Evolutionary conservation across 2,329 filamentous ascomycete genomes (phyloP).

Genomic region (Dendrostoma leiphaemia): DNA sequence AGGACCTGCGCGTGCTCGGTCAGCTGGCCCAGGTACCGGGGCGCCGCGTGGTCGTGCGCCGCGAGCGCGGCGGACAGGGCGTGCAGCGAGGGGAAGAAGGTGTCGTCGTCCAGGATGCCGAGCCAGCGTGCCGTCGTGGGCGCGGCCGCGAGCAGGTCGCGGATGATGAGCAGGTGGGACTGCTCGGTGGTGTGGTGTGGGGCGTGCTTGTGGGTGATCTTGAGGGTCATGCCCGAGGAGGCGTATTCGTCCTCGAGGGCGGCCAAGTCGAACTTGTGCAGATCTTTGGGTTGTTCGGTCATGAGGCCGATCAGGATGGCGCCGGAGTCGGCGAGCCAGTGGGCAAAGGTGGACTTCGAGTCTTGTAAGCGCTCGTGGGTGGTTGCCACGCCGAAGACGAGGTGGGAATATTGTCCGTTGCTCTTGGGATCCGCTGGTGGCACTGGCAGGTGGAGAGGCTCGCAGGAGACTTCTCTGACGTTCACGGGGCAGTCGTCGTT

Average conservation of each 20-base stretch:
- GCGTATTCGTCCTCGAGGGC: conserved; percentile 22
- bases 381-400: conserved; percentile 13
- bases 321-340: conserved; percentile 14
- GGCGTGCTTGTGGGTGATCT: conserved; percentile 31
- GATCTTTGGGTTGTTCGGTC: conserved; percentile 14
- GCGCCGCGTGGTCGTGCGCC: conserved; percentile 44
- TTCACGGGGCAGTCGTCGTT: background rate
- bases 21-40: conserved; percentile 54
- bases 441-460: conserved; percentile 9
- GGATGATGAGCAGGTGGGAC: conserved; percentile 52
- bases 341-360: conserved; percentile 4
- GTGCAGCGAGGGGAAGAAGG: conserved; percentile 53
- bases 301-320: conserved; percentile 7
- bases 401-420: conserved; percentile 21
- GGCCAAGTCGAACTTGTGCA: background rate
- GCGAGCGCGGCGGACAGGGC: conserved; percentile 43
- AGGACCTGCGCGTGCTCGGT: conserved; percentile 56
- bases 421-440: conserved; percentile 6
- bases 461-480: background rate
- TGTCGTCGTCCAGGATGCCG: conserved; percentile 57
- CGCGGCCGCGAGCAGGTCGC: conserved; percentile 40
- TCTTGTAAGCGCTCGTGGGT: conserved; percentile 1
- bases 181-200: conserved; percentile 38
- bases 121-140: conserved; percentile 47
- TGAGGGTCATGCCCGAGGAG: conserved; percentile 32